phyloP scores from a whole-genome alignment of 75 land plant species.

The Ceratopteris richardii region DNA sequence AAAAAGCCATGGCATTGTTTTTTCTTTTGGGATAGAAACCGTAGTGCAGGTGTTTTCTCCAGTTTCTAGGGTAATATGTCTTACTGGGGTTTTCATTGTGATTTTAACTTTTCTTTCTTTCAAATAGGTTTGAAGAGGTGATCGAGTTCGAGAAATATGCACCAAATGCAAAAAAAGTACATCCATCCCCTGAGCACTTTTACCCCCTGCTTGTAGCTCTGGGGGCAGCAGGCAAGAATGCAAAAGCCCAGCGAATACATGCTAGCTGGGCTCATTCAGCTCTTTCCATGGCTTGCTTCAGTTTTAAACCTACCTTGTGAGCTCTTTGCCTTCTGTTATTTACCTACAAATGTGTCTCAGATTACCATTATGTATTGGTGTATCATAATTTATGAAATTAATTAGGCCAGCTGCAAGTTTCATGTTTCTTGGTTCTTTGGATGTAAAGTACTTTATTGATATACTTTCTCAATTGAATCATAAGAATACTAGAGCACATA shows the following conservation, averaged over 20 bases:
- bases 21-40: neutral
- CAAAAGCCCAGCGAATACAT: conserved; percentile 62
- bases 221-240: conserved; percentile 65
- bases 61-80: neutral
- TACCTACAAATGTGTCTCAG: too few species aligned
- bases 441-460: too few species aligned
- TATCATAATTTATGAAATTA: too few species aligned
- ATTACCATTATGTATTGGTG: too few species aligned
- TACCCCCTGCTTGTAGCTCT: conserved; percentile 79
- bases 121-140: conserved; percentile 55
- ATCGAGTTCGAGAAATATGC: conserved; percentile 58
- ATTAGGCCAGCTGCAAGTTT: too few species aligned
- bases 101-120: neutral
- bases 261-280: conserved; percentile 41
- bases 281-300: conserved; percentile 64
- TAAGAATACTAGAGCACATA: too few species aligned
- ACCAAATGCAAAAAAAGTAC: conserved; percentile 62
- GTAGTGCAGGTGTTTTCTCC: neutral
- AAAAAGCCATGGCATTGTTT: neutral
- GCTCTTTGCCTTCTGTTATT: too few species aligned
- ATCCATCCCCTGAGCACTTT: conserved; percentile 82
- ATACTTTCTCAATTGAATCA: too few species aligned
- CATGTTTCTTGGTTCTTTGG: too few species aligned
- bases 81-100: neutral
- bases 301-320: conserved; percentile 24